A percentile compares a stretch with the other conserved stretches of the same genome.
phyloP scores from a whole-genome alignment of 1,284 basidiomycete genomes.

The Ceratobasidium papillatum region DNA sequence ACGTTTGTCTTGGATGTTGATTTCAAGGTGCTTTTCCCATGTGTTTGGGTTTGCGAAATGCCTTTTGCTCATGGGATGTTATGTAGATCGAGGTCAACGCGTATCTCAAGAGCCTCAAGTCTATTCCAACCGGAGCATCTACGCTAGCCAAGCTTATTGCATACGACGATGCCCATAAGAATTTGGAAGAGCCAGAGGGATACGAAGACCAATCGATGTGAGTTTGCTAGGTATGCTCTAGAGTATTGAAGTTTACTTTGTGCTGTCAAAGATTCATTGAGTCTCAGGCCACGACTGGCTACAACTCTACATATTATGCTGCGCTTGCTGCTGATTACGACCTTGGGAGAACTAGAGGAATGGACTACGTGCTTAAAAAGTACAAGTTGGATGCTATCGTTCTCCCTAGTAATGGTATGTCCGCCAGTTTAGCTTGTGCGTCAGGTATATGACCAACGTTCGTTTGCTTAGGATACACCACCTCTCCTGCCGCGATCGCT shows the following conservation, averaged over 20 bases:
- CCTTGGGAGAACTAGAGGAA: slow-evolving; percentile 59
- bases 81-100: slow-evolving; percentile 61
- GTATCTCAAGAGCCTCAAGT: slow-evolving; percentile 57
- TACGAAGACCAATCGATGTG: slow-evolving; percentile 61
- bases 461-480: slow-evolving; percentile 51
- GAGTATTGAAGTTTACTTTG: not conserved
- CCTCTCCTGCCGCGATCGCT: slow-evolving; percentile 58
- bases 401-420: slow-evolving; percentile 60
- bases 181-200: slow-evolving; percentile 60
- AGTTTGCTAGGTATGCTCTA: slow-evolving; percentile 35
- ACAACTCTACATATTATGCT: slow-evolving; percentile 54
- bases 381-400: slow-evolving; percentile 67
- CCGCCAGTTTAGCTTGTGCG: not conserved
- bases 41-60: not conserved
- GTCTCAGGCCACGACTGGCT: slow-evolving; percentile 53
- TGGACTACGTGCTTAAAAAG: slow-evolving; percentile 63
- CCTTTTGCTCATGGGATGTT: not conserved
- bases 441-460: not conserved
- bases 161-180: slow-evolving; percentile 62
- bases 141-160: slow-evolving; percentile 64
- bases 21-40: slow-evolving; percentile 61
- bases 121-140: slow-evolving; percentile 63
- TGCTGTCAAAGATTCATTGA: slow-evolving; percentile 52
- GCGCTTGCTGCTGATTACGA: slow-evolving; percentile 54
- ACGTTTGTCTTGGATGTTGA: slow-evolving; percentile 62